Evolutionary conservation across 1,284 basidiomycete species (phyloP).

Genomic region (Trametes polyzona): DNA sequence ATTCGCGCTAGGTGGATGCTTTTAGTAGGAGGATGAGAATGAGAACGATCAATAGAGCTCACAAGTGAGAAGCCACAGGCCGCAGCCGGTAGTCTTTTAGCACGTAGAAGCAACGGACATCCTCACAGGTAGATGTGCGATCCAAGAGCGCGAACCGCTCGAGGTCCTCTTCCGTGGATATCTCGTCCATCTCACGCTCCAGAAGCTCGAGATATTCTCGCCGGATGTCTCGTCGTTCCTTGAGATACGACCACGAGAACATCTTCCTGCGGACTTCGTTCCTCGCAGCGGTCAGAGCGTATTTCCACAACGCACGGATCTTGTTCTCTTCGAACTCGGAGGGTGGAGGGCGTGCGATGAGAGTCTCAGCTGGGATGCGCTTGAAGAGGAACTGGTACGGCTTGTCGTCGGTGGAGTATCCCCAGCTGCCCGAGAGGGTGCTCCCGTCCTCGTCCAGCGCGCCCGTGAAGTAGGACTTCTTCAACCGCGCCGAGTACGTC

Average conservation of each 20-base stretch:
- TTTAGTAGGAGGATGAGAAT: background rate
- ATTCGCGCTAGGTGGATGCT: background rate
- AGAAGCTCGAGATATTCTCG: constrained; percentile 11
- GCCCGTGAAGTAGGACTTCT: constrained; percentile 7
- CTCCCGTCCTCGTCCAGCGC: constrained; percentile 12
- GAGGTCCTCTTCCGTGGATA: constrained; percentile 3
- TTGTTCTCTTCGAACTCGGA: constrained; percentile 7
- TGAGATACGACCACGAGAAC: constrained; percentile 19
- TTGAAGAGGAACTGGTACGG: constrained; percentile 12
- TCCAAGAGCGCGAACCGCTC: constrained; percentile 8
- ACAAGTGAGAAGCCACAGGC: constrained; percentile 1
- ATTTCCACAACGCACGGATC: constrained; percentile 19
- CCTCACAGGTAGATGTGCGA: constrained; percentile 9
- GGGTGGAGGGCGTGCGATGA: background rate
- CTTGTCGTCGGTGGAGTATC: constrained; percentile 1
- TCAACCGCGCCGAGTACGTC: constrained; percentile 11
- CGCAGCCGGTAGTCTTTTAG: constrained; percentile 10
- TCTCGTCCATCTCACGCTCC: constrained; percentile 4
- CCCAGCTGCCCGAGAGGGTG: constrained; percentile 18
- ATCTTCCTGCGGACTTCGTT: constrained; percentile 11
- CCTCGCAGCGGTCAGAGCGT: constrained; percentile 12
- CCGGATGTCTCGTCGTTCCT: constrained; percentile 12
- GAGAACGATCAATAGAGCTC: background rate
- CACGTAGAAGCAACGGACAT: constrained; percentile 15
- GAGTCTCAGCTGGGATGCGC: constrained; percentile 1